Evolutionary conservation across 75 land plant genomes (phyloP).

Genomic region (Larix kaempferi): DNA sequence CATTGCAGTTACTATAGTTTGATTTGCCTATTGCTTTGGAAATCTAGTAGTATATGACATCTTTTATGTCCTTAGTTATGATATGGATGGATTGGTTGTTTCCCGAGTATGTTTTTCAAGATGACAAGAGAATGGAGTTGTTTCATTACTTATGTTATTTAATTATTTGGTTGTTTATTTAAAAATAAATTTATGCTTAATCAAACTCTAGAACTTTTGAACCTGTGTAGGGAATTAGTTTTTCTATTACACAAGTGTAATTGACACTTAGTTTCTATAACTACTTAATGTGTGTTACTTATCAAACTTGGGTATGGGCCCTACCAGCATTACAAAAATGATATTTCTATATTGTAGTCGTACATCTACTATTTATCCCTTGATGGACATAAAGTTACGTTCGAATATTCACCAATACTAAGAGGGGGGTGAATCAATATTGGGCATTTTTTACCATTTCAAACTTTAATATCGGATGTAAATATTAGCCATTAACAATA

Average conservation of each 20-base stretch:
- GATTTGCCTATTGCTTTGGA: slow-evolving; percentile 34
- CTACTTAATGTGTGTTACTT: not conserved
- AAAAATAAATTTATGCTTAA: not conserved
- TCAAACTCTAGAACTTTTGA: not conserved
- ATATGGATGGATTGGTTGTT: slow-evolving; percentile 73
- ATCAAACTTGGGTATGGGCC: not conserved
- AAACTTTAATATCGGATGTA: no score
- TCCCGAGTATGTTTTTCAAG: slow-evolving; percentile 57
- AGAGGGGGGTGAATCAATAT: no score
- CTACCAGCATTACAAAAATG: not conserved
- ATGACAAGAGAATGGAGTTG: not conserved
- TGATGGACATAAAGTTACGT: no score
- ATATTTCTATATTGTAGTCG: no score
- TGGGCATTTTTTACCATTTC: no score
- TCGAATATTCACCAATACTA: no score
- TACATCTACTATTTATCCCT: no score
- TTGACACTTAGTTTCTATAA: not conserved
- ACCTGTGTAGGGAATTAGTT: not conserved
- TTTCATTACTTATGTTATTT: not conserved
- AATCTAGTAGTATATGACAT: slow-evolving; percentile 64
- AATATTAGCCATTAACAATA: no score
- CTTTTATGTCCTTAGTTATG: slow-evolving; percentile 77
- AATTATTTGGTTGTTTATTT: not conserved
- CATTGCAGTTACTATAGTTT: no score
- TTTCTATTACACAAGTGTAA: not conserved